Conservation (phyloP, 208 protist genomes). For the Herpetomonas tarakana region DNA sequence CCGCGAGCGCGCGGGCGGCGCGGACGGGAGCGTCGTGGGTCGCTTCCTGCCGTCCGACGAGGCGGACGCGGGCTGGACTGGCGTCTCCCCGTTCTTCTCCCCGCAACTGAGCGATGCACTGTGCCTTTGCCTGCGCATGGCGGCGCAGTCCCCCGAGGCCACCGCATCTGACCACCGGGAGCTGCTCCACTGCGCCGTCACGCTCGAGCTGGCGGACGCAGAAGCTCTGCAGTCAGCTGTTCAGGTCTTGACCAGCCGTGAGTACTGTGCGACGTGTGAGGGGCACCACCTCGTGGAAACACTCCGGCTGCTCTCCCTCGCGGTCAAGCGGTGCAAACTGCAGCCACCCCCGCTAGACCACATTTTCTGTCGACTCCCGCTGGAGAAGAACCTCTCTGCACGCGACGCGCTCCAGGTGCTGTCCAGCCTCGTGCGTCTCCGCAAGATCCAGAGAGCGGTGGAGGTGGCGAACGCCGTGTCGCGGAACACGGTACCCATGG, state of each 20-base stretch:
- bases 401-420: constrained; percentile 63
- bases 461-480: constrained; percentile 40
- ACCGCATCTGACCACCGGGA: constrained; percentile 4
- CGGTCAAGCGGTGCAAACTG: constrained; percentile 68
- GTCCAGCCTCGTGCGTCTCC: constrained; percentile 58
- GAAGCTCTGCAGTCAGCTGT: constrained; percentile 39
- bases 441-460: constrained; percentile 29
- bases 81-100: constrained; percentile 63
- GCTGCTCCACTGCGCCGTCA: constrained; percentile 47
- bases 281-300: constrained; percentile 31
- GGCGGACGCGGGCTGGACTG: constrained; percentile 39
- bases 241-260: constrained; percentile 20
- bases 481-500: constrained; percentile 33
- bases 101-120: constrained; percentile 51
- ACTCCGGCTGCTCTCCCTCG: constrained; percentile 51
- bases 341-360: constrained; percentile 43
- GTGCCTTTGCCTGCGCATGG: constrained; percentile 49
- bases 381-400: constrained; percentile 20
- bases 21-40: constrained; percentile 9
- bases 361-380: constrained; percentile 38
- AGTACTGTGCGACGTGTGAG: constrained; percentile 19
- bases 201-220: constrained; percentile 51
- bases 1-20: background rate
- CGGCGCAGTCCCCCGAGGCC: constrained; percentile 4
- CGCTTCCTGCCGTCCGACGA: constrained; percentile 8